Evolutionary conservation across 768 basidiomycete genomes (phyloP).

Genomic region (Tricholoma sp.): DNA sequence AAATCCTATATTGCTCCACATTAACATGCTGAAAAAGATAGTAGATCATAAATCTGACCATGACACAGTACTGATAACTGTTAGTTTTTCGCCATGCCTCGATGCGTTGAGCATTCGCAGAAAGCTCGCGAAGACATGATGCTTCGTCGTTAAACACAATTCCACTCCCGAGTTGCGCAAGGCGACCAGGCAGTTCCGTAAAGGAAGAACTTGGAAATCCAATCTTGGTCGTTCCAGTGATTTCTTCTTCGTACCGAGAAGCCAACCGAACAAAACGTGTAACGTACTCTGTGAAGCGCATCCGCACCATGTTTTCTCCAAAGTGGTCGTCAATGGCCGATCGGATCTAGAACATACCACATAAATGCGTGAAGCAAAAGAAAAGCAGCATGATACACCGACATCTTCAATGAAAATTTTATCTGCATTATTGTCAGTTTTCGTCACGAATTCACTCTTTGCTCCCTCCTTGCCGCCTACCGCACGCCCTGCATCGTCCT

Average conservation of each 20-base stretch:
- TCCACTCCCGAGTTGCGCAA: constrained; percentile 70
- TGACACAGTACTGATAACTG: constrained; percentile 67
- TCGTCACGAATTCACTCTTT: constrained; percentile 52
- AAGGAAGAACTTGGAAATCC: constrained; percentile 64
- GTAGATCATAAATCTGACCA: constrained; percentile 36
- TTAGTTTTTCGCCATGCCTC: constrained; percentile 90
- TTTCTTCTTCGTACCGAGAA: constrained; percentile 85
- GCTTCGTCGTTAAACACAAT: constrained; percentile 73
- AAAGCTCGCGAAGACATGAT: constrained; percentile 62
- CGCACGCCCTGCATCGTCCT: constrained; percentile 66
- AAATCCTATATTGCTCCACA: constrained; percentile 54
- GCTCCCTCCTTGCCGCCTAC: constrained; percentile 48
- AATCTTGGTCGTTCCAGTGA: constrained; percentile 70
- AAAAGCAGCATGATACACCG: constrained; percentile 24
- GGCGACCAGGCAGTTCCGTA: constrained; percentile 37
- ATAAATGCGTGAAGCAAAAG: constrained; percentile 1
- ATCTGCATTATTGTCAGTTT: constrained; percentile 62
- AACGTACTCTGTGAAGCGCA: constrained; percentile 88
- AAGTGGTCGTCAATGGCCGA: constrained; percentile 88
- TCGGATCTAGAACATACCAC: constrained; percentile 50
- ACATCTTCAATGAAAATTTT: constrained; percentile 94
- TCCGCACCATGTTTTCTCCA: constrained; percentile 83
- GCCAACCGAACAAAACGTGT: constrained; percentile 84
- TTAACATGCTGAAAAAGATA: background rate
- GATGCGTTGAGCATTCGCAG: constrained; percentile 74